Conservation (phyloP, 805 yeast genomes). For the Yarrowia divulgata region DNA sequence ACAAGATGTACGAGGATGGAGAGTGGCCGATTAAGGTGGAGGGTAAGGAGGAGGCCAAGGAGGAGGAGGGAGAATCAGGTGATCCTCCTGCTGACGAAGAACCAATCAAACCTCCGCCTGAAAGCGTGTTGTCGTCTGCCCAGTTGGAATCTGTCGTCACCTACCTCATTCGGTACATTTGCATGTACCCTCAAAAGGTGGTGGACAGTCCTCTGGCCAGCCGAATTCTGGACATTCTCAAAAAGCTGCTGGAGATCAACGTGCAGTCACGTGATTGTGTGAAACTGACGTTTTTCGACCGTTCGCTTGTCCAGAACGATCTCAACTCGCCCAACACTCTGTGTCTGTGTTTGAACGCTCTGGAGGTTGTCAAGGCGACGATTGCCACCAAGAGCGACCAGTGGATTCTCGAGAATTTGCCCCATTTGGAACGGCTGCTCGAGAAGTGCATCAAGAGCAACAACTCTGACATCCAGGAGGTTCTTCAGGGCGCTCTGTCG, state of each 20-base stretch:
- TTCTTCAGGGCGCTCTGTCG: conserved; percentile 75
- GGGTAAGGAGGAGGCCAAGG: conserved; percentile 39
- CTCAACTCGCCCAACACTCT: conserved; percentile 64
- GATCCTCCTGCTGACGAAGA: conserved; percentile 44
- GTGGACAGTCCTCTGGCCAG: conserved; percentile 84
- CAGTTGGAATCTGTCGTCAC: conserved; percentile 91
- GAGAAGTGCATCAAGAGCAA: conserved; percentile 84
- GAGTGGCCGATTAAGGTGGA: conserved; percentile 33
- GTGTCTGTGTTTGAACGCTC: conserved; percentile 85
- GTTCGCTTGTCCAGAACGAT: conserved; percentile 81
- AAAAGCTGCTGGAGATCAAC: conserved; percentile 70
- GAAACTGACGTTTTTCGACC: conserved; percentile 84
- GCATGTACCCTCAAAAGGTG: conserved; percentile 83
- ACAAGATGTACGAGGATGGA: conserved; percentile 29
- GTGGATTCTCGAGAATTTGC: conserved; percentile 80
- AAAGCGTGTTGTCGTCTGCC: conserved; percentile 70
- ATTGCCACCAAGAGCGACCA: conserved; percentile 75
- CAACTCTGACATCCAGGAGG: conserved; percentile 81
- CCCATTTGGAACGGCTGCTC: conserved; percentile 71
- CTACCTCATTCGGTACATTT: conserved; percentile 83
- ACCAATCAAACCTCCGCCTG: conserved; percentile 54
- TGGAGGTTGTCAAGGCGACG: conserved; percentile 86
- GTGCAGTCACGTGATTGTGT: conserved; percentile 55
- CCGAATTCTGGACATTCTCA: conserved; percentile 78
- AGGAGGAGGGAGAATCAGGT: conserved; percentile 42